Conservation (phyloP, 1,284 basidiomycete species). For the Melampsora larici-populina region DNA sequence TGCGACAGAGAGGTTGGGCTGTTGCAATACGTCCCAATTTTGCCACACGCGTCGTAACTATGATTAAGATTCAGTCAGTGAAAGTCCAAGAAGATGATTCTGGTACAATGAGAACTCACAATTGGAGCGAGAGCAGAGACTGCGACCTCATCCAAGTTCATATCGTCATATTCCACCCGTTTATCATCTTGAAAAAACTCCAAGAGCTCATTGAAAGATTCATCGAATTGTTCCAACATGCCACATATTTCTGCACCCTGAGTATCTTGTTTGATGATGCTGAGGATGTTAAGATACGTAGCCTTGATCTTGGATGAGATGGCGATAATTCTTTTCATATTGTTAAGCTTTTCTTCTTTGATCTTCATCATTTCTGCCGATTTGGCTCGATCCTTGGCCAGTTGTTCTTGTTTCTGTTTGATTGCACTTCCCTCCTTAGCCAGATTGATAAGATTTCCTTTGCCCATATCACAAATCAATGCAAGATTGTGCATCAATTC, state of each 20-base stretch:
- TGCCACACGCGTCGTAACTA: slow-evolving; percentile 65
- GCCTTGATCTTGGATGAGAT: slow-evolving; percentile 21
- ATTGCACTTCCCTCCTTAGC: slow-evolving; percentile 82
- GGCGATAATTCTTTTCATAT: slow-evolving; percentile 44
- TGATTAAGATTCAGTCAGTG: slow-evolving; percentile 41
- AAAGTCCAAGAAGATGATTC: slow-evolving; percentile 46
- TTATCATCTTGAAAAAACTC: slow-evolving; percentile 73
- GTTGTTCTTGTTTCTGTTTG: slow-evolving; percentile 71
- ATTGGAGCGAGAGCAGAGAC: slow-evolving; percentile 82
- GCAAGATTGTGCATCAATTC: slow-evolving; percentile 93
- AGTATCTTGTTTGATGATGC: slow-evolving; percentile 27
- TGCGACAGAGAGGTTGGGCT: slow-evolving; percentile 62
- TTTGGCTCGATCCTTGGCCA: slow-evolving; percentile 68
- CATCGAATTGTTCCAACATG: slow-evolving; percentile 69
- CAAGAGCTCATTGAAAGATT: slow-evolving; percentile 67
- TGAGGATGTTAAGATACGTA: slow-evolving; percentile 23
- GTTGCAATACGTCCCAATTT: slow-evolving; percentile 69
- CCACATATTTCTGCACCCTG: slow-evolving; percentile 58
- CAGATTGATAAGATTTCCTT: slow-evolving; percentile 76
- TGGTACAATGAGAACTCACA: slow-evolving; percentile 56
- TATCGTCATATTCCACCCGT: slow-evolving; percentile 17
- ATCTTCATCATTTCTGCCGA: slow-evolving; percentile 64
- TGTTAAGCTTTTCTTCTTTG: slow-evolving; percentile 47
- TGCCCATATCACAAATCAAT: slow-evolving; percentile 76
- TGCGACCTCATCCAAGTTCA: slow-evolving; percentile 75